Evolutionary conservation across 805 yeast species (phyloP), one percentile per base, ranked within the genome.

Genomic region (Aciculoconidium aculeatum): DNA sequence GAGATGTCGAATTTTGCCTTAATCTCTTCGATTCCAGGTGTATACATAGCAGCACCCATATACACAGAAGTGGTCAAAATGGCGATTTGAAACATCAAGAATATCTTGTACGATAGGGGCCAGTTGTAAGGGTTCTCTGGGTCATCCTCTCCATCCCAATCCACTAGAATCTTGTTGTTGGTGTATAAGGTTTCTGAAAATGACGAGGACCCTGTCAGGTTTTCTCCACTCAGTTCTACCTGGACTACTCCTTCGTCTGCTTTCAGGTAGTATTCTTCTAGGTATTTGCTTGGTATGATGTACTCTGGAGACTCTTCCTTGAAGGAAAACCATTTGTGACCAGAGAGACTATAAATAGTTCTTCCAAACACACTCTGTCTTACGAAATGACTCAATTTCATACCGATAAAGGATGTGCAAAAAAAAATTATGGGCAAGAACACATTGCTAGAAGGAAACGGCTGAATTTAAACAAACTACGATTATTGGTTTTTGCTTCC

Each of bases 81-180:
- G 4, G 70, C 55, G 7, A 72, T 55, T 37, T 64, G 58, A 2
- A 47, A 6, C 4, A 65, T 46, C 21, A 70, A 55, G 16, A 68
- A 27, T 3, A 48, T 19, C 43, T 70, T 72, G 28, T 62, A 57
- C 17, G 34, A 26, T 0, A 45, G 15, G 0, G 76, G 58, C 84
- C 84, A 77, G 44, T 73, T 74, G 13, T 53, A 44, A 1, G 85
- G 84, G 39, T 70, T 53, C 34, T 69, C 75, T 1, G 75, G 70
- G 42, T 75, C 81, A 29, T 65, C 66, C 4, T 57, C 66, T 7
- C 61, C 61, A 21, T 61, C 63, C 62, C 60, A 59, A 4, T 38
- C 40, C 8, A 48, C 53, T 5, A 49, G 15, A 4, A 53, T 38
- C 17, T 30, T 23, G n/a, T n/a, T n/a, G n/a, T n/a, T n/a, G n/a